phyloP scores from a whole-genome alignment of 2,329 filamentous ascomycete species.

The Balansia obtecta region DNA sequence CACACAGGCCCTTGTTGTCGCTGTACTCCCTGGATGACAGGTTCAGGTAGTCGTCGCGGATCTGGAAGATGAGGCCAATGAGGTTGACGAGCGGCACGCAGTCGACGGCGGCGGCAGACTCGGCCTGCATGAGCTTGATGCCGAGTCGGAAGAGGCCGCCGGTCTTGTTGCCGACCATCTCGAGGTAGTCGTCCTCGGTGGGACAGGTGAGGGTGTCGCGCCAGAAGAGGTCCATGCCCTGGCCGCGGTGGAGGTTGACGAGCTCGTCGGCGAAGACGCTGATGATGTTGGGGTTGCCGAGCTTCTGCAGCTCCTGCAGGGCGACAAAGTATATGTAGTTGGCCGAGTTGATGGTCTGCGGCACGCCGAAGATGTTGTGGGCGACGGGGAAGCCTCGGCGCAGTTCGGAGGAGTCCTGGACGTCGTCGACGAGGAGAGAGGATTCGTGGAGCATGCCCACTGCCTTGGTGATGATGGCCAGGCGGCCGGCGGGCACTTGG shows the following conservation, averaged over 20 bases:
- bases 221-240: slow-evolving; percentile 90
- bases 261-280: slow-evolving; percentile 71
- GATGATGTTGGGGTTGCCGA: slow-evolving; percentile 55
- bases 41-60: slow-evolving; percentile 90
- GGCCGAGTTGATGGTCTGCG: slow-evolving; percentile 82
- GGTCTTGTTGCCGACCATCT: slow-evolving; percentile 89
- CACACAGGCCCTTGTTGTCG: slow-evolving; percentile 83
- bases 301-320: slow-evolving; percentile 58
- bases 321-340: slow-evolving; percentile 84
- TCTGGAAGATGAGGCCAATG: slow-evolving; percentile 79
- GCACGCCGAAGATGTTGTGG: slow-evolving; percentile 71
- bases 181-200: slow-evolving; percentile 79
- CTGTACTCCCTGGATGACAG: slow-evolving; percentile 64
- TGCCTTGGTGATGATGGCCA: slow-evolving; percentile 65
- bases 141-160: slow-evolving; percentile 76
- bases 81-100: slow-evolving; percentile 77
- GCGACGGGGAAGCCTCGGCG: slow-evolving; percentile 72
- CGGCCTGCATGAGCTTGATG: slow-evolving; percentile 79
- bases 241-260: slow-evolving; percentile 71
- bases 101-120: slow-evolving; percentile 45
- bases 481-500: slow-evolving; percentile 54
- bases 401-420: slow-evolving; percentile 68
- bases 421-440: slow-evolving; percentile 74
- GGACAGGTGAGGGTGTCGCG: slow-evolving; percentile 73
- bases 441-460: slow-evolving; percentile 80